Evolutionary conservation across 2,329 filamentous ascomycete genomes (phyloP).

Genomic region (Colletotrichum gloeosporioides): DNA sequence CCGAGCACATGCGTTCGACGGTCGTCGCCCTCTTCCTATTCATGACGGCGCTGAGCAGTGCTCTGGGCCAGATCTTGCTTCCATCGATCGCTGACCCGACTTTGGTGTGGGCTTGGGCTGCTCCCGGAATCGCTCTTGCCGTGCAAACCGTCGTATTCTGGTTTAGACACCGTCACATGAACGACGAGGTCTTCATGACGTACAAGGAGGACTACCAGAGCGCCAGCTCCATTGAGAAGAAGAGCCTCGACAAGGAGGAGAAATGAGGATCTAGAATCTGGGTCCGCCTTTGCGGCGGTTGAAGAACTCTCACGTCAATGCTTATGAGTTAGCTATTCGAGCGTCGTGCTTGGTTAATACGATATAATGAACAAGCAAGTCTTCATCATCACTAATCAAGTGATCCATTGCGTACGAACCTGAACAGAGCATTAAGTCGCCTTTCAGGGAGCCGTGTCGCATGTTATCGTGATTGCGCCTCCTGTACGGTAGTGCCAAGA

Average conservation of each 20-base stretch:
- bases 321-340: not conserved
- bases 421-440: not conserved
- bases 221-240: not conserved
- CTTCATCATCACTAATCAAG: not conserved
- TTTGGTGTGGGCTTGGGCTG: slow-evolving; percentile 29
- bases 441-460: not conserved
- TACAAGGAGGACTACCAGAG: slow-evolving; percentile 6
- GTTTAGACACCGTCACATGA: slow-evolving; percentile 27
- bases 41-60: slow-evolving; percentile 62
- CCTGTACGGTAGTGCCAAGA: not conserved
- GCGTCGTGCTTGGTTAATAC: not conserved
- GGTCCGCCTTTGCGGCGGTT: not conserved
- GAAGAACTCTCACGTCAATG: not conserved
- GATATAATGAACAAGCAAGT: not conserved
- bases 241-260: not conserved
- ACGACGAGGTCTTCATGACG: slow-evolving; percentile 23
- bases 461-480: not conserved
- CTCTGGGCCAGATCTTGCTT: slow-evolving; percentile 49
- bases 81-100: slow-evolving; percentile 46
- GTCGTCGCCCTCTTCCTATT: slow-evolving; percentile 63
- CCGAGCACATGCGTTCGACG: slow-evolving; percentile 66
- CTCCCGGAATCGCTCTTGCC: slow-evolving; percentile 28
- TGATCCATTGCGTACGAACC: not conserved
- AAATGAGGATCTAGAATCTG: not conserved
- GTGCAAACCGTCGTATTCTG: slow-evolving; percentile 29